Evolutionary conservation across 108 stramenopile genomes (phyloP).

Genomic region (Schizochytrium sp.): DNA sequence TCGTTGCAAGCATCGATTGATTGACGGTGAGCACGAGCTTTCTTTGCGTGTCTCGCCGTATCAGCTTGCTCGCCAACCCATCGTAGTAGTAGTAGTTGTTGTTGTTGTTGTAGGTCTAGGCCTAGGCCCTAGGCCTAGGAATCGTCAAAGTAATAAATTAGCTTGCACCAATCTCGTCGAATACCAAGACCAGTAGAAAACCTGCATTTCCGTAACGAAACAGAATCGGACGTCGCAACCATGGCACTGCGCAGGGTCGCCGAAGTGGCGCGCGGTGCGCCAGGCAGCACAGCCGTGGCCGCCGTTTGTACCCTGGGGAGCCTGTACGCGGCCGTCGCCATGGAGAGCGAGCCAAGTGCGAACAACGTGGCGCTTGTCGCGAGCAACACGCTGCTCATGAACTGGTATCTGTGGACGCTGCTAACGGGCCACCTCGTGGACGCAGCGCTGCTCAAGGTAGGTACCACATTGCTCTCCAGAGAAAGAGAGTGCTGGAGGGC

Average conservation of each 20-base stretch:
- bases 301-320: neutral
- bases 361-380: neutral
- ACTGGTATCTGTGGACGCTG: conserved; percentile 10
- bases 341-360: neutral
- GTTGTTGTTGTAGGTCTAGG: too few species aligned
- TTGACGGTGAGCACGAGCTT: too few species aligned
- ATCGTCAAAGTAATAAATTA: too few species aligned
- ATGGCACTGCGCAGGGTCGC: neutral
- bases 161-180: too few species aligned
- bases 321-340: neutral
- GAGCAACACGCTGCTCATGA: neutral
- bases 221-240: too few species aligned
- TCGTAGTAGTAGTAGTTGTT: too few species aligned
- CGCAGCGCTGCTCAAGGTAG: neutral
- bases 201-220: too few species aligned
- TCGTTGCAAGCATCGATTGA: too few species aligned
- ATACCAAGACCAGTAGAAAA: too few species aligned
- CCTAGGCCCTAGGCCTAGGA: too few species aligned
- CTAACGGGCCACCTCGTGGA: neutral
- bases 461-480: neutral
- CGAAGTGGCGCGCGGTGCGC: neutral
- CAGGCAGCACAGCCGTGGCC: neutral
- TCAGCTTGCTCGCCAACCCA: too few species aligned
- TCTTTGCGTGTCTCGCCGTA: too few species aligned
- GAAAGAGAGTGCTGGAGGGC: neutral